phyloP scores from a whole-genome alignment of 1,139 yeast species.

The Taphrina betulina region DNA sequence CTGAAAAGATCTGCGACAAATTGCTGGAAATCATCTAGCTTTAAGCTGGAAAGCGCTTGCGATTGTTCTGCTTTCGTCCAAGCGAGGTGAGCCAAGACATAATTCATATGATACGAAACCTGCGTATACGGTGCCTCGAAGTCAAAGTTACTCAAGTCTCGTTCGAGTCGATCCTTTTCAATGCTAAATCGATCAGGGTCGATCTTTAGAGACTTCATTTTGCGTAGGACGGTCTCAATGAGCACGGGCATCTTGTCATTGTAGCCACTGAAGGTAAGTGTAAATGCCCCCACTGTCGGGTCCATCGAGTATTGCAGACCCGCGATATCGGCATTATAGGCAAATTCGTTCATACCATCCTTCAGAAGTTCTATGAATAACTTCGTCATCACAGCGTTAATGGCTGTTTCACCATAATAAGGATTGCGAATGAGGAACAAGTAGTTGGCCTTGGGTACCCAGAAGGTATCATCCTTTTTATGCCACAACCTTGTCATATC shows the following conservation, averaged over 20 bases:
- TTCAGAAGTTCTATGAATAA: conserved; percentile 67
- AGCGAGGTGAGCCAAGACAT: conserved; percentile 66
- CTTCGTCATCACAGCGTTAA: conserved; percentile 57
- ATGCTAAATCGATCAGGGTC: conserved; percentile 59
- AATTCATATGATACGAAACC: conserved; percentile 60
- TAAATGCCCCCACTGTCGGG: conserved; percentile 68
- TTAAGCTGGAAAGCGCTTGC: conserved; percentile 52
- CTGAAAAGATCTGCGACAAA: conserved; percentile 51
- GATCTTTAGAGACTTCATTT: conserved; percentile 56
- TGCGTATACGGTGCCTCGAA: conserved; percentile 70
- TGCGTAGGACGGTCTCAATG: conserved; percentile 58
- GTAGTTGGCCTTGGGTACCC: conserved; percentile 81
- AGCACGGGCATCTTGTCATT: conserved; percentile 73
- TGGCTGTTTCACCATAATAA: conserved; percentile 56
- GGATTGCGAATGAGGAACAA: conserved; percentile 62
- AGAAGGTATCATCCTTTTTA: conserved; percentile 84
- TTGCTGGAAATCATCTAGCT: conserved; percentile 53
- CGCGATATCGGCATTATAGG: conserved; percentile 82
- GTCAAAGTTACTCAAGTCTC: conserved; percentile 69
- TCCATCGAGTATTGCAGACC: conserved; percentile 63
- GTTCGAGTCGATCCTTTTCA: conserved; percentile 61
- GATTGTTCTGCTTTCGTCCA: conserved; percentile 66
- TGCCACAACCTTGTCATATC: conserved; percentile 66
- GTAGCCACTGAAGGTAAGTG: conserved; percentile 70
- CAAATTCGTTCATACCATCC: conserved; percentile 71